Base-by-base conservation (phyloP, 1,284 basidiomycete genomes). In the Ustilago nuda region DNA sequence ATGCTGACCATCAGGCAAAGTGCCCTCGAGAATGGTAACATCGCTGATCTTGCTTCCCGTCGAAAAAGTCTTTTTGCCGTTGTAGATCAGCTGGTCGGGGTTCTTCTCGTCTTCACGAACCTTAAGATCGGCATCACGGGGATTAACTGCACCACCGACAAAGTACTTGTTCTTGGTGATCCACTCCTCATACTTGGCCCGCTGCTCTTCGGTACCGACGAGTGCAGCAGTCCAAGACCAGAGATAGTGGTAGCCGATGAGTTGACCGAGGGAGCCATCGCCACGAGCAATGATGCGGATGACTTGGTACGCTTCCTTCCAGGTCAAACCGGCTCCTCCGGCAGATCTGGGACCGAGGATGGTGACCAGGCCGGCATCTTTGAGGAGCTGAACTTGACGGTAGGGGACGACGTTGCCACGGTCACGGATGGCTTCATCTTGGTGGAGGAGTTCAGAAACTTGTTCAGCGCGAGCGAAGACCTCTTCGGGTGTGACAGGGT, bases 71-170 rank as follows among this genome's bases (percentile, higher is more conserved):
- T 86, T 86, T 46, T 76, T 80, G 45, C 85, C 85, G 51, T 81
- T 78, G 65, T 77, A 86, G 55, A 85, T 70, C 37, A 86, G 62
- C 35, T 72, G 76, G 43, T 69, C 65, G 5, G 71, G 72, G 59
- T 82, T 76, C 11, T 55, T 63, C 17, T 80, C 74, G 57, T 83
- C 73, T 41, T 80, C 43, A 17, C 48, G 70, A 41, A 84, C 81
- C 30, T 74, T 65, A 56, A 86, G 76, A 53, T 85, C 85, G 19
- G 77, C 61, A 68, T 86, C 85, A 32, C 85, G 79, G 1, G 85
- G 85, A 69, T 86, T 86, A 68, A 86, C 85, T 0, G 85, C 85
- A 6, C 78, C 85, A 12, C 85, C 85, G 55, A 85, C 62, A 61
- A 84, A 84, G 72, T 76, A 76, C 45, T 75, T 70, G 61, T 79